A percentile compares a stretch with the other conserved stretches of the same genome.
Evolutionary conservation across 768 basidiomycete genomes (phyloP).

Genomic region (Hygrophoropsis aurantiaca): DNA sequence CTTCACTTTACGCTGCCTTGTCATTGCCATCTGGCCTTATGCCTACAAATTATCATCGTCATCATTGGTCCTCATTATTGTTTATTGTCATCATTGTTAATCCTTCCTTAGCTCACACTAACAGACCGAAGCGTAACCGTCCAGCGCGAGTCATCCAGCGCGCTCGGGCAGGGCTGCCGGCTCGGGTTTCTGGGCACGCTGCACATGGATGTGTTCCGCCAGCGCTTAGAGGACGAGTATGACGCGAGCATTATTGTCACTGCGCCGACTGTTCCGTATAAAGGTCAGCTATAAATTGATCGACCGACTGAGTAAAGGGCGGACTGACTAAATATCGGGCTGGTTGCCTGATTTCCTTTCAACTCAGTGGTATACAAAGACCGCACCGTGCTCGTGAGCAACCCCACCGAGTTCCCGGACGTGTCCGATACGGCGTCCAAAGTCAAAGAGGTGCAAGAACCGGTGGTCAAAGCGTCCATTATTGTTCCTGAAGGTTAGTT

Average conservation of each 20-base stretch:
- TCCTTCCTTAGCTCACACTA: constrained; percentile 76
- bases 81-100: not conserved
- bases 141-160: constrained; percentile 89
- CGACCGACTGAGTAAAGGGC: constrained; percentile 4
- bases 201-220: constrained; percentile 96
- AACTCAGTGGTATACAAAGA: constrained; percentile 70
- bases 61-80: not conserved
- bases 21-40: too few relatives aligned
- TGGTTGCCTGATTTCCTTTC: constrained; percentile 2
- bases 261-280: constrained; percentile 93
- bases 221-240: constrained; percentile 95
- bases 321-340: too few relatives aligned
- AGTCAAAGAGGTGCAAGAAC: constrained; percentile 84
- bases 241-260: constrained; percentile 94
- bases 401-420: constrained; percentile 96
- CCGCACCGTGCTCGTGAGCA: constrained; percentile 69
- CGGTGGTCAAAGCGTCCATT: constrained; percentile 90
- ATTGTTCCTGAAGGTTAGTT: constrained; percentile 90
- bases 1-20: too few relatives aligned
- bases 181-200: constrained; percentile 94
- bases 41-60: constrained; percentile 5
- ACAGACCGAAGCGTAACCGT: constrained; percentile 89
- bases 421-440: constrained; percentile 55
- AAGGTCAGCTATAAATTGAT: constrained; percentile 51
- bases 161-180: constrained; percentile 92